Conservation (phyloP, 108 stramenopile genomes). For the Fragilaria crotonensis region DNA sequence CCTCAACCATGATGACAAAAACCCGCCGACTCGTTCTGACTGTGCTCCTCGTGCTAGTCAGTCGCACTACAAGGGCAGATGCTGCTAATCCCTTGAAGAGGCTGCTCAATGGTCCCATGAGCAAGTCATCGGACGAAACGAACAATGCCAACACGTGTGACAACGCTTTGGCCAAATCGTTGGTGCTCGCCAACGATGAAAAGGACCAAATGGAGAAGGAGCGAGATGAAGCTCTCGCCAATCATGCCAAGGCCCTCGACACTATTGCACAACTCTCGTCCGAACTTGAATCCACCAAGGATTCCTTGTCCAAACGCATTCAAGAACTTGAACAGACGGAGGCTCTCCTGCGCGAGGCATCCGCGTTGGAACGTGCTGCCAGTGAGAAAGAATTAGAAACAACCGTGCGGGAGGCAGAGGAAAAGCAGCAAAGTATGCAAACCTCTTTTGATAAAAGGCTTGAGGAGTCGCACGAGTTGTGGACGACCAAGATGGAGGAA, state of each 20-base stretch:
- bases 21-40: too few relatives aligned
- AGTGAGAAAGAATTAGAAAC: slow-evolving; percentile 11
- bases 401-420: neutral
- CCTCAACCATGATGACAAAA: too few relatives aligned
- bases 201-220: slow-evolving; percentile 27
- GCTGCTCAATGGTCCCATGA: neutral
- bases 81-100: neutral
- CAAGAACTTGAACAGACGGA: slow-evolving; percentile 5
- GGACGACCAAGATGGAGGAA: slow-evolving; percentile 1
- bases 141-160: slow-evolving; percentile 27
- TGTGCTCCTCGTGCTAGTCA: too few relatives aligned
- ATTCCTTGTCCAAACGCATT: slow-evolving; percentile 12
- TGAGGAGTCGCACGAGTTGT: neutral
- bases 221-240: slow-evolving; percentile 24
- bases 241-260: slow-evolving; percentile 16
- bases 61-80: neutral
- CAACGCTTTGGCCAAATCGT: slow-evolving; percentile 35
- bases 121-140: too few relatives aligned
- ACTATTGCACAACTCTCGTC: slow-evolving; percentile 23
- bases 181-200: slow-evolving; percentile 38
- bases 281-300: slow-evolving; percentile 12
- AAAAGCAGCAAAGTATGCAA: neutral
- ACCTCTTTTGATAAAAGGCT: slow-evolving; percentile 5
- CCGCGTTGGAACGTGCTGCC: neutral
- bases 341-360: neutral